Base-by-base conservation (phyloP, 1,284 basidiomycete genomes). In the Termitomyces sp. region DNA sequence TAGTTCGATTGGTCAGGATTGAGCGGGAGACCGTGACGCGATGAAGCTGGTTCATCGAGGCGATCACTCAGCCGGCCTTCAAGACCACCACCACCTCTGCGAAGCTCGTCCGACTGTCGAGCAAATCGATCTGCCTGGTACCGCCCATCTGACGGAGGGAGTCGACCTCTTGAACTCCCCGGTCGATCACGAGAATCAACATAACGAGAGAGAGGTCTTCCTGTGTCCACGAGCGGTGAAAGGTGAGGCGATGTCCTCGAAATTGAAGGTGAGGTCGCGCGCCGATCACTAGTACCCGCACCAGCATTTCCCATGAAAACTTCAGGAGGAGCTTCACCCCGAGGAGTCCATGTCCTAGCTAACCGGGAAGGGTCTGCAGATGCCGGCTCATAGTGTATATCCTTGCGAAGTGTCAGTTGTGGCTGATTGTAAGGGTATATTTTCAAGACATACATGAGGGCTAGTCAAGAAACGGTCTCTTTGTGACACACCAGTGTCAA, bases 271-370 rank as follows among this genome's bases (percentile, higher is more conserved):
- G 63, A 59, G 11, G 59, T 58, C 14, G 59, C 40, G 13, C 45
- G 48, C 3, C 55, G 59, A 51, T 56, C 38, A 35, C 60, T 57
- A 26, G 38, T 54, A 18, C 39, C 50, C 14, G 38, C 14, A 42
- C 46, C 41, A 18, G 38, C 35, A 39, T 43, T 57, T 24, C 26
- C 45, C 41, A 49, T 50, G 40, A 56, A 47, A 5, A 52, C 35
- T 21, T 57, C 54, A 9, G 54, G 50, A 31, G 60, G 58, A 26
- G 62, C 49, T 19, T 39, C 56, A 38, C 61, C 60, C 24, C 62
- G 62, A 34, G 61, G 62, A 16, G 54, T 57, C 62, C 64, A 65
- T 45, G 57, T 60, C 28, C 62, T 57, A 13, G 61, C 37, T 33
- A 52, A 9, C n/a, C 38, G 47, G 13, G 44, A 35, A 19, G 39